These are phyloP conservation scores for Pharnaceum exiguum DNA, from an alignment of 148 eudicot genomes.

Conservation along the genomic window DNA sequence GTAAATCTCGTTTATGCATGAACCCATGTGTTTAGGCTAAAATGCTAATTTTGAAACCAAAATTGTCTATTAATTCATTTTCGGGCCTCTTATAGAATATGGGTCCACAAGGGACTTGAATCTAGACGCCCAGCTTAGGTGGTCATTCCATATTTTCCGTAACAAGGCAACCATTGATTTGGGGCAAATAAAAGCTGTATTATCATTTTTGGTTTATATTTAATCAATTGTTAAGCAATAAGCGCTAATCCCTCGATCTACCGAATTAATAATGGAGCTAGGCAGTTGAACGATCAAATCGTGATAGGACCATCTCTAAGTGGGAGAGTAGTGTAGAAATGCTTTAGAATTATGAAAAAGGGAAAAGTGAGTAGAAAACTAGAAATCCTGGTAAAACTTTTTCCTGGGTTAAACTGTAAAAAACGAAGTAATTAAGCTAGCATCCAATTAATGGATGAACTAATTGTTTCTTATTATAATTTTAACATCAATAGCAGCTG, in stretches of 20 bases:
- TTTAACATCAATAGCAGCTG: too few relatives aligned
- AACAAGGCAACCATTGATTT: constrained; percentile 16
- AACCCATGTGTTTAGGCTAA: constrained; percentile 15
- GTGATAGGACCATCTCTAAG: constrained; percentile 2
- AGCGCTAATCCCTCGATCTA: neutral
- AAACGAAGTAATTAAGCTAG: too few relatives aligned
- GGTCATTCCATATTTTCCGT: constrained; percentile 21
- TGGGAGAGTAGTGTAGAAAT: too few relatives aligned
- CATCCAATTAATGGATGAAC: too few relatives aligned
- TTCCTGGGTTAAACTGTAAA: too few relatives aligned
- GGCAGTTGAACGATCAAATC: constrained; percentile 12
- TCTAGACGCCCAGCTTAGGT: constrained; percentile 16
- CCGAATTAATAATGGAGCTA: neutral
- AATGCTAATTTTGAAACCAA: neutral
- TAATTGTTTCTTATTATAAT: too few relatives aligned
- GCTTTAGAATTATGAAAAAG: constrained; percentile 11
- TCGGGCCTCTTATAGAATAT: neutral
- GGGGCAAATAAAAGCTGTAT: neutral
- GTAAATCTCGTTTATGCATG: neutral
- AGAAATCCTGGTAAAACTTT: neutral
- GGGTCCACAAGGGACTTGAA: constrained; percentile 6
- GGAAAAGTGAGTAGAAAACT: neutral
- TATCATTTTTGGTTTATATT: constrained; percentile 22
- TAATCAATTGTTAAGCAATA: neutral
- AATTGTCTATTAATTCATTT: neutral